Conservation (phyloP, 176 grass and related monocot genomes). For the Eragrostis curvula region DNA sequence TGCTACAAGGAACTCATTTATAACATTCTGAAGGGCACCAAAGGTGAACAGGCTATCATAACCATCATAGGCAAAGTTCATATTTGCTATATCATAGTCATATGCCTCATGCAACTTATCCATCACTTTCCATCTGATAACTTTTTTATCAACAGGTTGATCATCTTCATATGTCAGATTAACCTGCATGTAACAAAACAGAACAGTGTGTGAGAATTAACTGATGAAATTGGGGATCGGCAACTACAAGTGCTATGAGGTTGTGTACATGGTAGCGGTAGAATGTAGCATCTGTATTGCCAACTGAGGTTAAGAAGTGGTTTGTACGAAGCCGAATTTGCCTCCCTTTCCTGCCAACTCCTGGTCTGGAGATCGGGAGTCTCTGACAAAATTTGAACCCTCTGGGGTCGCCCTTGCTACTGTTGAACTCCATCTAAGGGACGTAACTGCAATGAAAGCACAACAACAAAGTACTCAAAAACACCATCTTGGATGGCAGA, state of each 20-base stretch:
- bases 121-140: not conserved
- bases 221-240: too few species aligned
- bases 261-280: not conserved
- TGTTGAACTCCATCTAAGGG: too few species aligned
- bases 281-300: not conserved
- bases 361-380: too few species aligned
- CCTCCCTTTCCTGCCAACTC: too few species aligned
- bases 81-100: not conserved
- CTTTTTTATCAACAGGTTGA: not conserved
- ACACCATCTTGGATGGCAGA: too few species aligned
- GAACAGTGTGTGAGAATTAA: too few species aligned
- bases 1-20: not conserved
- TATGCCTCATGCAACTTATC: slow-evolving; percentile 6
- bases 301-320: not conserved
- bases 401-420: too few species aligned
- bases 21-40: not conserved
- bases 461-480: too few species aligned
- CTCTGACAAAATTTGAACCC: too few species aligned
- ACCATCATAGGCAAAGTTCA: slow-evolving; percentile 22
- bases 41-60: not conserved
- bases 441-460: too few species aligned
- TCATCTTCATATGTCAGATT: not conserved
- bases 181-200: too few species aligned
- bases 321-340: not conserved
- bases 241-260: not conserved